Base-by-base conservation (phyloP, 495 filamentous ascomycete species). In the Penicillium roqueforti region DNA sequence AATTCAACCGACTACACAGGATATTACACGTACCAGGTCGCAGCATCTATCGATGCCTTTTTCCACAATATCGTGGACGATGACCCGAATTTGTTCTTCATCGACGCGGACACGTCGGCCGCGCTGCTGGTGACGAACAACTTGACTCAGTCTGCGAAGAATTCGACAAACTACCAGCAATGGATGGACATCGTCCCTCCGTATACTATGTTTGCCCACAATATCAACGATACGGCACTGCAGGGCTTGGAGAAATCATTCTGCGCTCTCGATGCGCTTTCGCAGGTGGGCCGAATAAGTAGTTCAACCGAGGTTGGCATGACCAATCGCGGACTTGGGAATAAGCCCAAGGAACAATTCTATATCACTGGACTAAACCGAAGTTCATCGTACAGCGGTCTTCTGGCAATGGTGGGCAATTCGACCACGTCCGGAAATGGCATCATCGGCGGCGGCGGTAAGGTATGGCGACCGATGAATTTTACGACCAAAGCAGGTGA, bases 261-360 rank as follows among this genome's bases (percentile, higher is more conserved):
- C 62, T 95, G 90, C 59, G 90, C 86, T 2, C 69, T 95, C 37
- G 67, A 79, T 18, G 73, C 73, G 13, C 71, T 80, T 40, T 83
- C 88, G 1, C 81, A 86, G 59, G 80, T 89, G 36, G 71, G 78
- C 11, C 74, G 75, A 29, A 80, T 73, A n/a, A 78, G 69, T 46
- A 70, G 68, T 49, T 72, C 78, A 37, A 72, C 85, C 13, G 70
- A 82, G 16, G 79, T 78, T 28, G 77, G 78, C 40, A 88, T 95
- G 78, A 93, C 87, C 2, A 80, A 64, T 22, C 75, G 82, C 3
- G 83, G 84, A 3, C 68, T 74, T 0, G 78, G 76, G 5, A 82
- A 82, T 45, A 66, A 82, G 38, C 87, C 88, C 1, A 88, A 88
- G 60, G 82, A 95, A 69, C 89, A 96, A 62, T 95, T 97, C 68